phyloP scores from a whole-genome alignment of 2,329 filamentous ascomycete genomes.

The Fusarium graminum region DNA sequence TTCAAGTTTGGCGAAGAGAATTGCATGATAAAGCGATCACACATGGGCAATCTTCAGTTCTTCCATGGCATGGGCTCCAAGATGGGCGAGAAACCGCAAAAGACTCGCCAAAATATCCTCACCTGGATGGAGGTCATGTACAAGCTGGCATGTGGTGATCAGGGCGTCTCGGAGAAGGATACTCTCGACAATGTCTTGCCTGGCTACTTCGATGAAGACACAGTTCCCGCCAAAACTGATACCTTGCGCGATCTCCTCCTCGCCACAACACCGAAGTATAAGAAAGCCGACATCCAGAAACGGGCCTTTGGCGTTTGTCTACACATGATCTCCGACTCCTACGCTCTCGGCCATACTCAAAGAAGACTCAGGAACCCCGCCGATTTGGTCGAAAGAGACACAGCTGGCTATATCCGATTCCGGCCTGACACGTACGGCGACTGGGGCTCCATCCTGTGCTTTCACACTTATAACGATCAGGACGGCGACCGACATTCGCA shows the following conservation, averaged over 20 bases:
- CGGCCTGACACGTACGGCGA: constrained; percentile 22
- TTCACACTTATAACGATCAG: constrained; percentile 29
- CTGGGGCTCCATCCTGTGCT: constrained; percentile 27
- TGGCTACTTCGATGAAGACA: constrained; percentile 3
- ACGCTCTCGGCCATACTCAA: constrained; percentile 33
- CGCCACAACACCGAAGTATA: constrained; percentile 31
- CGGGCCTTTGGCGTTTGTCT: constrained; percentile 34
- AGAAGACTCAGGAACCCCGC: constrained; percentile 21
- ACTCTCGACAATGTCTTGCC: background rate
- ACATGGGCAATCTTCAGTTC: constrained; percentile 39
- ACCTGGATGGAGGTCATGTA: constrained; percentile 39
- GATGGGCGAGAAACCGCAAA: constrained; percentile 24
- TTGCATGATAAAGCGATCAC: constrained; percentile 32
- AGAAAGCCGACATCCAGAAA: constrained; percentile 8
- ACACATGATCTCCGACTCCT: constrained; percentile 36
- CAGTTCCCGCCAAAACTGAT: constrained; percentile 7
- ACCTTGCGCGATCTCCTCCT: constrained; percentile 29
- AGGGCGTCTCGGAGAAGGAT: constrained; percentile 9
- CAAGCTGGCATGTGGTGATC: constrained; percentile 30
- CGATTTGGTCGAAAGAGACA: constrained; percentile 21
- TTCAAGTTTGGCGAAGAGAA: constrained; percentile 34
- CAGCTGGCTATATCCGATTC: constrained; percentile 26
- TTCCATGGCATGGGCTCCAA: constrained; percentile 32
- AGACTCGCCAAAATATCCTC: constrained; percentile 16
- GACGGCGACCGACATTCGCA: constrained; percentile 25